Evolutionary conservation across 768 basidiomycete genomes (phyloP).

Genomic region (Pleurotus platypus): DNA sequence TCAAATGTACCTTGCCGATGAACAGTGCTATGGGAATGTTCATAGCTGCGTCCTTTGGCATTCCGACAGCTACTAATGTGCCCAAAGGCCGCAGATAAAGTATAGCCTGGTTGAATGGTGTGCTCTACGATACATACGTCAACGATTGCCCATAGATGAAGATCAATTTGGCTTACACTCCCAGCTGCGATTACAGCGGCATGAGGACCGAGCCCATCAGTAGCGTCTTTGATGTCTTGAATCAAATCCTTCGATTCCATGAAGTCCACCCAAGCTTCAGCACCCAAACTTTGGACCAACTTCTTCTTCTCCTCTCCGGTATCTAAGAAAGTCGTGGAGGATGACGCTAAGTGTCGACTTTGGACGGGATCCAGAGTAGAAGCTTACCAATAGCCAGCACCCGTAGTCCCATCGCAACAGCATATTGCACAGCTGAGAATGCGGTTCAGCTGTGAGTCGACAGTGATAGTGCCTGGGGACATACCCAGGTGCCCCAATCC

Average conservation of each 20-base stretch:
- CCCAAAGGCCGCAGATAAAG: constrained; percentile 70
- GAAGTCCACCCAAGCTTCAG: constrained; percentile 81
- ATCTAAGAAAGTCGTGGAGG: constrained; percentile 41
- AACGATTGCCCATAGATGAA: neutral
- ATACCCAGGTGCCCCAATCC: constrained; percentile 76
- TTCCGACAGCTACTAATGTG: constrained; percentile 70
- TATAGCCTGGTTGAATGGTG: constrained; percentile 49
- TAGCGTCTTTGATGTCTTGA: constrained; percentile 53
- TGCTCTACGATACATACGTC: constrained; percentile 17
- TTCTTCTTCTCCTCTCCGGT: constrained; percentile 68
- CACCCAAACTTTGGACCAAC: constrained; percentile 46
- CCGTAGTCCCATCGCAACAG: constrained; percentile 68
- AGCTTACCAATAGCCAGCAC: constrained; percentile 46
- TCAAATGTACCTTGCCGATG: constrained; percentile 27
- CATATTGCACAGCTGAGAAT: constrained; percentile 68
- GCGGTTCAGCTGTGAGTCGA: neutral
- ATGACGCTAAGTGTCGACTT: neutral
- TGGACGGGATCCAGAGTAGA: neutral
- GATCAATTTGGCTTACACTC: constrained; percentile 24
- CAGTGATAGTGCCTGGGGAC: neutral
- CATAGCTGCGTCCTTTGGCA: constrained; percentile 49
- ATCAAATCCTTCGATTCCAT: constrained; percentile 56
- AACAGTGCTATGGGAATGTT: constrained; percentile 44
- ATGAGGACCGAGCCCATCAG: constrained; percentile 70
- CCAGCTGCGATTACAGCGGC: constrained; percentile 61